Conservation (phyloP, 2,329 filamentous ascomycete genomes). For the Cercospora sp. region DNA sequence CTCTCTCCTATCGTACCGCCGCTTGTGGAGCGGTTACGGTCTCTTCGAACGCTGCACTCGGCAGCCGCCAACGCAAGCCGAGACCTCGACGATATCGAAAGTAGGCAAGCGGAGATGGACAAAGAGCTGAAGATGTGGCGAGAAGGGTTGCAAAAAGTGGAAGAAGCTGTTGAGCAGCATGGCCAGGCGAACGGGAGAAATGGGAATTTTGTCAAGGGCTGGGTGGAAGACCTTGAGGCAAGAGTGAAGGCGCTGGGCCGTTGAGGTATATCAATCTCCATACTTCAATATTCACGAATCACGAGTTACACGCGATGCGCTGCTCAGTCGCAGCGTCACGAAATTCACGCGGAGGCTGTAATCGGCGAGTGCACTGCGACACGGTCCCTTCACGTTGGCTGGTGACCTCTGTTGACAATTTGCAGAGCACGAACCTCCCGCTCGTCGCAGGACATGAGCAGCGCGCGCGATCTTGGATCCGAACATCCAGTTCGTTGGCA, state of each 20-base stretch:
- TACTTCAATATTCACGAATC: neutral
- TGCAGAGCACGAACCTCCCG: neutral
- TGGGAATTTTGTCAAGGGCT: conserved; percentile 79
- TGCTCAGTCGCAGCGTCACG: neutral
- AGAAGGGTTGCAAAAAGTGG: conserved; percentile 75
- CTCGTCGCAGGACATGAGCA: neutral
- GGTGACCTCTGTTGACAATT: neutral
- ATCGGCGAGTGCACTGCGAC: neutral
- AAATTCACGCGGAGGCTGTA: neutral
- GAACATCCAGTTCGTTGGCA: neutral
- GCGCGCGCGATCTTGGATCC: neutral
- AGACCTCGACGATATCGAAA: conserved; percentile 75
- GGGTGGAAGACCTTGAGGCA: conserved; percentile 83
- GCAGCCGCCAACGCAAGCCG: conserved; percentile 81
- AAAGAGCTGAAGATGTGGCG: conserved; percentile 84
- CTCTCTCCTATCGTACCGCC: conserved; percentile 82
- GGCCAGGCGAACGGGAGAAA: conserved; percentile 74
- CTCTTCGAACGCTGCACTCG: conserved; percentile 79
- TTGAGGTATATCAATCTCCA: neutral
- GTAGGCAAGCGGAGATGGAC: conserved; percentile 77
- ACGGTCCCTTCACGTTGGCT: neutral
- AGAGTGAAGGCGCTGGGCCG: conserved; percentile 59
- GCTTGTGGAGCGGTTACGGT: conserved; percentile 80
- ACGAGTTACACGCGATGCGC: neutral
- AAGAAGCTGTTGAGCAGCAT: conserved; percentile 69